phyloP scores from a whole-genome alignment of 768 basidiomycete genomes.

The Xerocomellus intermedius region DNA sequence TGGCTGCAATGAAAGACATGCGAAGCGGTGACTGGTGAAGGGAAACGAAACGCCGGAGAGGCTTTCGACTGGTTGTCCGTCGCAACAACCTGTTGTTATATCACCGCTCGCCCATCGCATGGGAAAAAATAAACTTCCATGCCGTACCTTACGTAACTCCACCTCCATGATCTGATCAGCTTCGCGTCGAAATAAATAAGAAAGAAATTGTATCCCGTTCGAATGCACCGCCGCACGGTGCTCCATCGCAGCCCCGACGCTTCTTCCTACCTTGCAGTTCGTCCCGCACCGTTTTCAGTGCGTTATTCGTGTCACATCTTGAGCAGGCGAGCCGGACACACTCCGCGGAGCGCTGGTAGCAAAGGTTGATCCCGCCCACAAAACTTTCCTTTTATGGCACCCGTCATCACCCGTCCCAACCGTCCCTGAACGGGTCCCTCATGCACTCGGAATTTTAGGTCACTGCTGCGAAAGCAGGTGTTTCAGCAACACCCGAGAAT shows the following conservation, averaged over 20 bases:
- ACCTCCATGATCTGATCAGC: background rate
- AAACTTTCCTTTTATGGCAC: constrained; percentile 9
- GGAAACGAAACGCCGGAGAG: constrained; percentile 6
- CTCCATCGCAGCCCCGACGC: background rate
- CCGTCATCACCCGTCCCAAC: constrained; percentile 13
- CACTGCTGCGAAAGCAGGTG: background rate
- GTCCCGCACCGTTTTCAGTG: background rate
- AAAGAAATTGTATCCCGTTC: background rate
- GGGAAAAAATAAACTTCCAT: constrained; percentile 27
- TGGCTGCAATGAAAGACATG: constrained; percentile 31
- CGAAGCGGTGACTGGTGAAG: constrained; percentile 18
- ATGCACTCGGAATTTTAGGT: background rate
- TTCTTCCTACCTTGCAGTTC: constrained; percentile 10
- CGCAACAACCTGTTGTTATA: constrained; percentile 31
- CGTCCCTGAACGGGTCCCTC: constrained; percentile 28
- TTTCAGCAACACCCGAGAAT: constrained; percentile 18
- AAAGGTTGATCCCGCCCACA: constrained; percentile 10
- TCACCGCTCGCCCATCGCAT: constrained; percentile 20
- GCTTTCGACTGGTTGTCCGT: constrained; percentile 15
- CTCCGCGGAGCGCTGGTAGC: constrained; percentile 24
- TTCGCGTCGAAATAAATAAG: constrained; percentile 15
- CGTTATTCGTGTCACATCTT: background rate
- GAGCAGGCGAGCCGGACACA: background rate
- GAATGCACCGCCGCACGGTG: background rate
- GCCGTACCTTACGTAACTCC: constrained; percentile 20